A percentile compares a stretch with the other conserved stretches of the same genome.
Conservation (phyloP, 2,329 filamentous ascomycete genomes). For the Hypoxylon sp. region DNA sequence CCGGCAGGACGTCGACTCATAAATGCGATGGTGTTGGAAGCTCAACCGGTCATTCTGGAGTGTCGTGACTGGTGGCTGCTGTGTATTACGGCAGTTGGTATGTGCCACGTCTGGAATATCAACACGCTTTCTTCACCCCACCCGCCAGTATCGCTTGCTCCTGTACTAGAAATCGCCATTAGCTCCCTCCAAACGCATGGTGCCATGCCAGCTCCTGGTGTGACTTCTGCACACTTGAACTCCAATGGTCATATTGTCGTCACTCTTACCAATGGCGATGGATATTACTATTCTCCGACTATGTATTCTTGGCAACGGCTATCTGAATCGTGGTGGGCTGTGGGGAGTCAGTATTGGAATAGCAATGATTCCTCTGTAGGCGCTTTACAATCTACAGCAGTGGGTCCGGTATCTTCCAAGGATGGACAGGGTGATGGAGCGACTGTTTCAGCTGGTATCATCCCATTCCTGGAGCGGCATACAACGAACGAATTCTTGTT, state of each 20-base stretch:
- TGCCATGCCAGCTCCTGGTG: constrained; percentile 82
- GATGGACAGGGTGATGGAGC: constrained; percentile 65
- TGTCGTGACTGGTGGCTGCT: constrained; percentile 91
- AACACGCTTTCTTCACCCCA: constrained; percentile 86
- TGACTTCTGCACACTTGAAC: constrained; percentile 93
- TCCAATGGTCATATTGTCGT: constrained; percentile 87
- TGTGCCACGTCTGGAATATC: constrained; percentile 95
- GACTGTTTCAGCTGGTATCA: constrained; percentile 88
- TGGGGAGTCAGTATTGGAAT: constrained; percentile 99
- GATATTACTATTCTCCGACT: constrained; percentile 86
- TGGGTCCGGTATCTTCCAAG: constrained; percentile 69
- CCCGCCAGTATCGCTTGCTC: constrained; percentile 89
- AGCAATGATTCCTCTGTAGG: constrained; percentile 92
- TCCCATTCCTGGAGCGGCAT: constrained; percentile 92
- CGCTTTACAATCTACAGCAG: constrained; percentile 80
- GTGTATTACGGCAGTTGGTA: constrained; percentile 88
- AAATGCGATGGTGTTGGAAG: constrained; percentile 88
- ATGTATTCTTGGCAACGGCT: constrained; percentile 95
- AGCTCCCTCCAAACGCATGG: constrained; percentile 82
- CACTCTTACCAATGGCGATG: constrained; percentile 95
- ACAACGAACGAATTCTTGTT: constrained; percentile 94
- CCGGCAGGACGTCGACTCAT: constrained; percentile 89
- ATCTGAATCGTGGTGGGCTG: constrained; percentile 98
- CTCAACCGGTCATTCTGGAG: constrained; percentile 94
- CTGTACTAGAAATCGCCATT: constrained; percentile 88